phyloP scores from a whole-genome alignment of 768 basidiomycete species.

The Lentinula raphanica region DNA sequence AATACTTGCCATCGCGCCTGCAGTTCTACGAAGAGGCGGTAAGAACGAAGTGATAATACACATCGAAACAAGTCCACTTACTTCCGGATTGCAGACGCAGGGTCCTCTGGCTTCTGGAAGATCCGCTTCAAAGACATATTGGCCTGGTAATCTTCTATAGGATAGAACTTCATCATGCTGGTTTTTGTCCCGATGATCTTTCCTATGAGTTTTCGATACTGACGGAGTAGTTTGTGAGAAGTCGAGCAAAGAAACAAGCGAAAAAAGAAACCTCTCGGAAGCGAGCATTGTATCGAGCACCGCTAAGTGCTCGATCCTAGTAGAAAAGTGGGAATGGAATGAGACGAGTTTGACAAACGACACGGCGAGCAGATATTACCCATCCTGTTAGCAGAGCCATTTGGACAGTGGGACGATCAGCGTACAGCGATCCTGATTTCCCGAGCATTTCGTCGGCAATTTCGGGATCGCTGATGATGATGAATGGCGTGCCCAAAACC shows the following conservation, averaged over 20 bases:
- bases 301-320: slow-evolving; percentile 1
- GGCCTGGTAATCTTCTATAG: slow-evolving; percentile 29
- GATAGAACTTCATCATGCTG: slow-evolving; percentile 19
- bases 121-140: slow-evolving; percentile 32
- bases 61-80: neutral
- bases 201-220: slow-evolving; percentile 23
- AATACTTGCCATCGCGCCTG: neutral
- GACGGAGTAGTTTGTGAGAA: neutral
- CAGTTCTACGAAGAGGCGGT: neutral
- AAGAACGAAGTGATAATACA: neutral
- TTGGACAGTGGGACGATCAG: slow-evolving; percentile 35
- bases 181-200: slow-evolving; percentile 22
- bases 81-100: slow-evolving; percentile 15
- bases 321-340: no score
- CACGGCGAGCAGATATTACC: neutral
- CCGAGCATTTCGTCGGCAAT: slow-evolving; percentile 30
- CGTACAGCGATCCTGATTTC: slow-evolving; percentile 34
- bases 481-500: slow-evolving; percentile 13
- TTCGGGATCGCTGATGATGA: slow-evolving; percentile 14
- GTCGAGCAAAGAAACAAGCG: neutral
- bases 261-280: neutral
- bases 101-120: slow-evolving; percentile 24
- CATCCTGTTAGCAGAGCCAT: slow-evolving; percentile 27
- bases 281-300: neutral
- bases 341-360: neutral